phyloP scores from a whole-genome alignment of 1,139 yeast species.

The Candida sanyaensis region DNA sequence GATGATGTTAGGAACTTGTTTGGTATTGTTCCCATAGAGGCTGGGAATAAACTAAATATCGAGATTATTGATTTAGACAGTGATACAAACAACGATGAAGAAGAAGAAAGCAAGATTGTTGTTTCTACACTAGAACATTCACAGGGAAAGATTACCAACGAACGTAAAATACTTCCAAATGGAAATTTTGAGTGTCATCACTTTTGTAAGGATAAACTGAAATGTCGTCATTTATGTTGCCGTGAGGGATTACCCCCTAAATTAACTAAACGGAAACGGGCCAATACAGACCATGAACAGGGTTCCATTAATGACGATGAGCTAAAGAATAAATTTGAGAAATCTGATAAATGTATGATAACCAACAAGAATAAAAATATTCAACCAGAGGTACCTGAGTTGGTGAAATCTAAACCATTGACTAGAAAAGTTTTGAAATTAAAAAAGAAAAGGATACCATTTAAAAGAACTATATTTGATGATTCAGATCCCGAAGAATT shows the following conservation, averaged over 20 bases:
- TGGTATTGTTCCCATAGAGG: not conserved
- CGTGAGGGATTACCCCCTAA: conserved; percentile 35
- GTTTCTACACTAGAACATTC: too few relatives aligned
- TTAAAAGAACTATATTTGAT: conserved; percentile 3
- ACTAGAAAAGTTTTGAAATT: not conserved
- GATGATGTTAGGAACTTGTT: not conserved
- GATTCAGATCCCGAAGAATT: conserved; percentile 3
- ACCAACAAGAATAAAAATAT: too few relatives aligned
- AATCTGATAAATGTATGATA: too few relatives aligned
- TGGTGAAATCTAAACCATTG: not conserved
- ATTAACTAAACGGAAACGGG: not conserved
- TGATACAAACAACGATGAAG: not conserved
- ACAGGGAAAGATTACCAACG: not conserved
- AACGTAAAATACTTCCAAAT: conserved; percentile 17
- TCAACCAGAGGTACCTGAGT: not conserved
- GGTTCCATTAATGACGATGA: too few relatives aligned
- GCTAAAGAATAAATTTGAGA: too few relatives aligned
- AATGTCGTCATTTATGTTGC: conserved; percentile 47
- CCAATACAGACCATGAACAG: too few relatives aligned
- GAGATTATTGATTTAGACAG: conserved; percentile 1
- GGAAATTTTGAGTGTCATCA: conserved; percentile 40
- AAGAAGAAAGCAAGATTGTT: too few relatives aligned
- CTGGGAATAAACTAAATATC: not conserved
- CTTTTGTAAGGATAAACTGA: conserved; percentile 33
- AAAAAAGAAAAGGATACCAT: not conserved